These are phyloP conservation scores for Pleurotus platypus DNA, from an alignment of 768 basidiomycete genomes.

Conservation along the genomic window DNA sequence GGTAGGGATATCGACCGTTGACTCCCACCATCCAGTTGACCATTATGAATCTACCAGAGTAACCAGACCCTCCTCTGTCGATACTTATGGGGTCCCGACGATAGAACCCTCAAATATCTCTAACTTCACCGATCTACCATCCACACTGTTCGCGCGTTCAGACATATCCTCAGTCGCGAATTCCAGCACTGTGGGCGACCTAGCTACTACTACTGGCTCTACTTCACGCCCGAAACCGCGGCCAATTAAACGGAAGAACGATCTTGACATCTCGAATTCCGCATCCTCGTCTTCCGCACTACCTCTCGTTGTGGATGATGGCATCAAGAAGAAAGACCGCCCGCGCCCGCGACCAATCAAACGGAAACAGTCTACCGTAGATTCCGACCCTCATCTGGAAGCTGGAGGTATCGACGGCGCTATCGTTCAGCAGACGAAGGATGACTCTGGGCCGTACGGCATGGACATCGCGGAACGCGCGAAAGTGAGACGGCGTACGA, in stretches of 20 bases:
- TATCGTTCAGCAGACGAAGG: too few relatives aligned
- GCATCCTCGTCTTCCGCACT: neutral
- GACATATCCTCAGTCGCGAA: neutral
- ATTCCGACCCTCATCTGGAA: neutral
- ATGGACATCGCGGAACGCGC: conserved; percentile 54
- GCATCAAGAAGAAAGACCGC: conserved; percentile 1
- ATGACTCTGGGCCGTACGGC: conserved; percentile 12
- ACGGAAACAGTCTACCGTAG: neutral
- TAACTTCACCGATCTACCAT: neutral
- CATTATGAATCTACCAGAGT: neutral
- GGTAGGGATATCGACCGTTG: too few relatives aligned
- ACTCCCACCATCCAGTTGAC: neutral
- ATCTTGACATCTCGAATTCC: neutral
- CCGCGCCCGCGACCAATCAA: neutral
- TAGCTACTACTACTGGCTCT: neutral
- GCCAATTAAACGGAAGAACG: conserved; percentile 8
- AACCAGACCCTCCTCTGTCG: neutral
- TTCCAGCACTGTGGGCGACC: conserved; percentile 17
- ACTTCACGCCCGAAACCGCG: conserved; percentile 10
- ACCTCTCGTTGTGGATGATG: neutral
- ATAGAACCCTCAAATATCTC: neutral
- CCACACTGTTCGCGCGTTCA: neutral
- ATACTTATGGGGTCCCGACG: neutral
- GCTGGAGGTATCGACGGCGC: too few relatives aligned
- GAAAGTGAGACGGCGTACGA: conserved; percentile 46